These are phyloP conservation scores for Odonthalia washingtoniensis DNA, from an alignment of 31 red algal genomes.

Conservation along the genomic window DNA sequence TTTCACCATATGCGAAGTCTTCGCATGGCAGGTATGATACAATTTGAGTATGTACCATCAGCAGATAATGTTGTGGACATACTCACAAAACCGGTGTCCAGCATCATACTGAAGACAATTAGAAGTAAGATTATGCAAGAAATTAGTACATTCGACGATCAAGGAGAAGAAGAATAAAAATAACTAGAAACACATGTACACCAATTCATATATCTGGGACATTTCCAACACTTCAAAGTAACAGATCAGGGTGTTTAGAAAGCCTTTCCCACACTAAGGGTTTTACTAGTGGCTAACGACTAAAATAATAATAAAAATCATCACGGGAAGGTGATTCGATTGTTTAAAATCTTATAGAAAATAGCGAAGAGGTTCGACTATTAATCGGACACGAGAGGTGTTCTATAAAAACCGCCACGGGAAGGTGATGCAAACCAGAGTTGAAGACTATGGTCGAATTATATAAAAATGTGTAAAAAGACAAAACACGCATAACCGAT, in stretches of 20 bases:
- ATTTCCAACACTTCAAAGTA: background rate
- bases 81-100: constrained; percentile 19
- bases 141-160: background rate
- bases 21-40: background rate
- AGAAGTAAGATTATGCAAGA: background rate
- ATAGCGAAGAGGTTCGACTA: too few relatives aligned
- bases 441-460: too few relatives aligned
- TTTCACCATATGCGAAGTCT: constrained; percentile 15
- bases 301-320: constrained; percentile 13
- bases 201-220: background rate
- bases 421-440: too few relatives aligned
- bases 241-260: background rate
- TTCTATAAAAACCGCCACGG: too few relatives aligned
- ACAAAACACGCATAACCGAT: too few relatives aligned
- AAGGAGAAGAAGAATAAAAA: background rate
- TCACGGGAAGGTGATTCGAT: constrained; percentile 8
- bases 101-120: background rate
- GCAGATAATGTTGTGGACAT: constrained; percentile 27
- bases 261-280: background rate
- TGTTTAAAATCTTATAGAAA: too few relatives aligned
- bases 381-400: too few relatives aligned
- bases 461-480: too few relatives aligned
- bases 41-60: constrained; percentile 19
- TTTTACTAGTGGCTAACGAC: background rate
- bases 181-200: background rate